Conservation (phyloP, 345 rosid species). For the Pseudoturritis turrita region DNA sequence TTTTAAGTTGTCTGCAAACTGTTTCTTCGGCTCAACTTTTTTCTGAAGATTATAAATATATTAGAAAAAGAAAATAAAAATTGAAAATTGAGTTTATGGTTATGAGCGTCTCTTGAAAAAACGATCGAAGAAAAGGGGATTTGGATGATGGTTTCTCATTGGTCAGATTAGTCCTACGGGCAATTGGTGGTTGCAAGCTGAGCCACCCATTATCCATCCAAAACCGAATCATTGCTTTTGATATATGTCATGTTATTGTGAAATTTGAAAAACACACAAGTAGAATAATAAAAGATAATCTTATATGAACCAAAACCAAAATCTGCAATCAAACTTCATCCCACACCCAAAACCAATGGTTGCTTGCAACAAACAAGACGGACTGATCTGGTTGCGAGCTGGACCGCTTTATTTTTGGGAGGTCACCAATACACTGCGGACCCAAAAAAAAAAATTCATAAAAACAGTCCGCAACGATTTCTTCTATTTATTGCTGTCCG, state of each 20-base stretch:
- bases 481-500: no score
- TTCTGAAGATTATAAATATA: constrained; percentile 1
- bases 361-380: no score
- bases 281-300: background rate
- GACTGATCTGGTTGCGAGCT: no score
- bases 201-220: constrained; percentile 28
- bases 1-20: constrained; percentile 23
- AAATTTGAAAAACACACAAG: no score
- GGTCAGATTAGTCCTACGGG: constrained; percentile 27
- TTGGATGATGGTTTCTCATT: constrained; percentile 12
- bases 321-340: background rate
- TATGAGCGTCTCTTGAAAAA: background rate
- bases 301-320: background rate
- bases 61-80: background rate
- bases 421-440: no score
- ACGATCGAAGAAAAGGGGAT: background rate
- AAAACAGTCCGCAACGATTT: no score
- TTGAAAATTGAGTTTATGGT: constrained; percentile 19
- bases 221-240: background rate
- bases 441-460: no score
- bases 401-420: no score
- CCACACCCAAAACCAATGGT: background rate
- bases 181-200: background rate
- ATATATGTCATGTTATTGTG: no score
- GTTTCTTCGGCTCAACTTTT: background rate